phyloP scores from a whole-genome alignment of 495 filamentous ascomycete species.

The Lophium mytilinum region DNA sequence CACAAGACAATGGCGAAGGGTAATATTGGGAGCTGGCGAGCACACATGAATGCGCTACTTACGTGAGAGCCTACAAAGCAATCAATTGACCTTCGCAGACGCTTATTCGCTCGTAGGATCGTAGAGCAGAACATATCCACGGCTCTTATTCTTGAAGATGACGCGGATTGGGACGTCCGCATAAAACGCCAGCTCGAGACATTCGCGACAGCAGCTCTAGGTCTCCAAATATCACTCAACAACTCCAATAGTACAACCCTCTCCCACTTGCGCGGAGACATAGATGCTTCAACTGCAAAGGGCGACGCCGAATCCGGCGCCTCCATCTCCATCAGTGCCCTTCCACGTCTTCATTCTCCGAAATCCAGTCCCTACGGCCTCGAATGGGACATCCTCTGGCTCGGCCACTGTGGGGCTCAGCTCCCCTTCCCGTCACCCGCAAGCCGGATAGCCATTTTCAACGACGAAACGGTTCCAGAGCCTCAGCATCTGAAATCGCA shows the following conservation, averaged over 20 bases:
- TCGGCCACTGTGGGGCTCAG: conserved; percentile 24
- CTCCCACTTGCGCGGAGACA: not conserved
- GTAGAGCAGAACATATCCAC: conserved; percentile 16
- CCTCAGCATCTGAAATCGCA: conserved; percentile 16
- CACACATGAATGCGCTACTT: conserved; percentile 20
- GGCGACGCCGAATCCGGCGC: conserved; percentile 8
- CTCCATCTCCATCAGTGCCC: conserved; percentile 1
- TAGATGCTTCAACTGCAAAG: not conserved
- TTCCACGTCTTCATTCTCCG: not conserved
- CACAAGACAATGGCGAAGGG: conserved; percentile 5
- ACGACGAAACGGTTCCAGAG: conserved; percentile 24
- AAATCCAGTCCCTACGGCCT: conserved; percentile 42
- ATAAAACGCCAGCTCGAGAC: conserved; percentile 7
- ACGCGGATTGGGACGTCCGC: conserved; percentile 25
- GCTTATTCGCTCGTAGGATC: not conserved
- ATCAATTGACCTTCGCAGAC: not conserved
- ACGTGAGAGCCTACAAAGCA: not conserved
- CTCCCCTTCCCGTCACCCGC: conserved; percentile 15
- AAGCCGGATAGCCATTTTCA: conserved; percentile 15
- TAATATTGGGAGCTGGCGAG: conserved; percentile 19
- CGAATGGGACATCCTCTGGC: conserved; percentile 39
- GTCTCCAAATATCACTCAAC: not conserved
- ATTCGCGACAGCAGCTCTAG: conserved; percentile 2
- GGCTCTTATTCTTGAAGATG: conserved; percentile 22
- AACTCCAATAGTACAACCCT: not conserved